A percentile compares a stretch with the other conserved stretches of the same genome.
Conservation (phyloP, 176 grass and related monocot species). For the Bolboschoenus planiculmis region DNA sequence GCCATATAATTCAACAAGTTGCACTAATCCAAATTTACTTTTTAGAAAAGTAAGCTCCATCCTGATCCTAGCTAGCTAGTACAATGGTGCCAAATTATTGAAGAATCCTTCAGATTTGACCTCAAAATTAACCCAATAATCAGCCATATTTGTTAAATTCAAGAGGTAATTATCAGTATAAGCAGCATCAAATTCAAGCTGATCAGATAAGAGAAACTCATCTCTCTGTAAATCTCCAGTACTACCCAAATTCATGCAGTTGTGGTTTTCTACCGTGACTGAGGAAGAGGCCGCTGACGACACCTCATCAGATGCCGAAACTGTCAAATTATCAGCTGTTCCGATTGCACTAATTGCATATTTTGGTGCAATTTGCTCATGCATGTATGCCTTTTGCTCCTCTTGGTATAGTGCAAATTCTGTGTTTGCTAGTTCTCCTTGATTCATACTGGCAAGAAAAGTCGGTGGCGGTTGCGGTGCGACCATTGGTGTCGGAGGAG, state of each 20-base stretch:
- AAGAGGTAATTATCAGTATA: background rate
- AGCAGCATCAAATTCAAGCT: background rate
- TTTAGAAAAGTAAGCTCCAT: background rate
- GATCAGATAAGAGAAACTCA: constrained; percentile 7
- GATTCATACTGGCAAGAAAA: background rate
- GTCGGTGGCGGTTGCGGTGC: background rate
- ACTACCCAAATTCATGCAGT: background rate
- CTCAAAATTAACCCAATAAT: constrained; percentile 21
- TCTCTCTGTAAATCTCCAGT: background rate
- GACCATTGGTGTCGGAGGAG: background rate
- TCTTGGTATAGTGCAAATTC: background rate
- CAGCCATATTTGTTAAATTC: constrained; percentile 9
- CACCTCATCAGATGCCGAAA: constrained; percentile 3
- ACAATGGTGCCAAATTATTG: constrained; percentile 5
- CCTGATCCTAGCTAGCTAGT: background rate
- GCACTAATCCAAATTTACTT: background rate
- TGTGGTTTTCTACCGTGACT: constrained; percentile 9
- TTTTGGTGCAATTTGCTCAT: background rate
- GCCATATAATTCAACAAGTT: constrained; percentile 3
- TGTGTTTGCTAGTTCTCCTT: background rate
- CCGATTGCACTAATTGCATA: background rate
- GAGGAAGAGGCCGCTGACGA: constrained; percentile 14
- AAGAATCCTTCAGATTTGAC: constrained; percentile 21
- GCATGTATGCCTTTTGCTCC: constrained; percentile 3
- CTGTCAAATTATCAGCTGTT: background rate